Conservation (phyloP, 441 rosid species). For the Eruca vesicaria region DNA sequence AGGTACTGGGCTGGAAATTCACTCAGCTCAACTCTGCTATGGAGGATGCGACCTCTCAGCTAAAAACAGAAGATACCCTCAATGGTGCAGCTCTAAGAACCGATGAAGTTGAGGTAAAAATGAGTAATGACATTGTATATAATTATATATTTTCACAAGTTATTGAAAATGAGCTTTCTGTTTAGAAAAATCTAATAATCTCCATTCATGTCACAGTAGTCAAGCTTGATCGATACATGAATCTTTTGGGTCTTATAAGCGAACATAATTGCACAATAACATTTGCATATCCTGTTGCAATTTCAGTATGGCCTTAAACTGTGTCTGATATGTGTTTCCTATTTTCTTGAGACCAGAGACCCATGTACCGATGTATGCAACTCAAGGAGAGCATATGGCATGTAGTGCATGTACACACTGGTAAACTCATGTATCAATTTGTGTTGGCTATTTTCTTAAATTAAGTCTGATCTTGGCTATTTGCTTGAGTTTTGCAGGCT, state of each 20-base stretch:
- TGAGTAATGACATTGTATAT: conserved; percentile 29
- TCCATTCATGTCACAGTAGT: not conserved
- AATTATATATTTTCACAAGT: not conserved
- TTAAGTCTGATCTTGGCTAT: no score
- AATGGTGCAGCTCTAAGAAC: conserved; percentile 55
- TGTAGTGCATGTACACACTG: no score
- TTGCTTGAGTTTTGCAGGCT: no score
- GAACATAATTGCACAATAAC: not conserved
- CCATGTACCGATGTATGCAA: no score
- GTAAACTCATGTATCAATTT: no score
- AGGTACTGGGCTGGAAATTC: conserved; percentile 56
- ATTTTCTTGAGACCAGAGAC: no score
- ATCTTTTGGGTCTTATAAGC: not conserved
- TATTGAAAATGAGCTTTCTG: not conserved
- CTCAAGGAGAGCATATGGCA: no score
- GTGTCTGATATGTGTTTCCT: no score
- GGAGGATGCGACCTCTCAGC: conserved; percentile 57
- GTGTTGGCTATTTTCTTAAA: no score
- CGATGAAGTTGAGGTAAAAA: conserved; percentile 59
- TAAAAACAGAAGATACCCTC: conserved; percentile 51
- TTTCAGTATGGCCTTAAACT: no score
- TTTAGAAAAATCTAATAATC: not conserved
- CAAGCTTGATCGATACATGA: not conserved
- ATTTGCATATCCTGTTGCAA: no score
- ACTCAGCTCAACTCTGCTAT: conserved; percentile 68